These are phyloP conservation scores for Aspergillus fumigatus DNA, from an alignment of 2,329 filamentous ascomycete species.

Conservation along the genomic window DNA sequence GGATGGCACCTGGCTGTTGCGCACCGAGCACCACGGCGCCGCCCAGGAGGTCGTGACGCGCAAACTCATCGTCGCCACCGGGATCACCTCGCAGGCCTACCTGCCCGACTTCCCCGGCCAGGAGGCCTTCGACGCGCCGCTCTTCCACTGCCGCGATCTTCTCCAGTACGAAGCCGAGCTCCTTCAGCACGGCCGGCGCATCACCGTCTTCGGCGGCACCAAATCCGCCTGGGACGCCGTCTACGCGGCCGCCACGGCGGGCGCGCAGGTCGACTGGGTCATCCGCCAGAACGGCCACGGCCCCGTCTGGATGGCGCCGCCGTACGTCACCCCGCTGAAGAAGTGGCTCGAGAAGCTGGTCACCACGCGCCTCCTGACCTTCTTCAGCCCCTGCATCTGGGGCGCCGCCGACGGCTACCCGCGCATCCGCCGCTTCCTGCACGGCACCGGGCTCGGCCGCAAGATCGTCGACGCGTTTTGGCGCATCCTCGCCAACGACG, in stretches of 20 bases:
- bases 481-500: slow-evolving; percentile 46
- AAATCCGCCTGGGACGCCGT: slow-evolving; percentile 63
- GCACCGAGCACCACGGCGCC: slow-evolving; percentile 10
- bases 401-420: slow-evolving; percentile 57
- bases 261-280: slow-evolving; percentile 45
- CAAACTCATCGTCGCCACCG: slow-evolving; percentile 60
- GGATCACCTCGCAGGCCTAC: slow-evolving; percentile 55
- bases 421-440: slow-evolving; percentile 44
- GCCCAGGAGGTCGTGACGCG: slow-evolving; percentile 12
- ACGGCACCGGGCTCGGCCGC: slow-evolving; percentile 49
- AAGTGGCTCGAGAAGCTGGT: slow-evolving; percentile 65
- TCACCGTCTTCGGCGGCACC: slow-evolving; percentile 53
- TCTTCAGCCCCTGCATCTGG: slow-evolving; percentile 73
- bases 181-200: slow-evolving; percentile 28
- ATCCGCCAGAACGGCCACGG: slow-evolving; percentile 41
- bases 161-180: slow-evolving; percentile 30
- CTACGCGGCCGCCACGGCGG: slow-evolving; percentile 52
- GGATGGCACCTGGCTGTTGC: slow-evolving; percentile 35
- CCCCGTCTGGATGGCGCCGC: slow-evolving; percentile 36
- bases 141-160: slow-evolving; percentile 59
- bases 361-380: slow-evolving; percentile 63
- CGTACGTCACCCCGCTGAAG: slow-evolving; percentile 64
- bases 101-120: slow-evolving; percentile 50
- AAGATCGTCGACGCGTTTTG: slow-evolving; percentile 51
- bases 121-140: slow-evolving; percentile 47